phyloP scores from a whole-genome alignment of 73 alveolate genomes.

The Tetrahymena elliotti region DNA sequence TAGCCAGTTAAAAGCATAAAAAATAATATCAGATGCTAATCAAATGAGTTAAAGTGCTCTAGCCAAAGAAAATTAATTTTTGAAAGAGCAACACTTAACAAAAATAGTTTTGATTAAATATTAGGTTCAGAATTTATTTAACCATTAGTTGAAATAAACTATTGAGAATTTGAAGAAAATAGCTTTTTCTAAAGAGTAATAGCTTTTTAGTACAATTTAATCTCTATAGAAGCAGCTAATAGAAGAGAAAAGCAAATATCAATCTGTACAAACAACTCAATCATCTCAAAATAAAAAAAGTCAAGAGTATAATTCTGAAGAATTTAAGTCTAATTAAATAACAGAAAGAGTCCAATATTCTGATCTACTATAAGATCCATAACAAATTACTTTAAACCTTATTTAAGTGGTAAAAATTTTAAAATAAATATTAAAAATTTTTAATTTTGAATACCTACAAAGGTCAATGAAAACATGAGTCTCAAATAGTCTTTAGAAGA shows the following conservation, averaged over 20 bases:
- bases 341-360: background rate
- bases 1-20: background rate
- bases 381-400: background rate
- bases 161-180: background rate
- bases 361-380: background rate
- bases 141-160: background rate
- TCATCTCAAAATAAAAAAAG: background rate
- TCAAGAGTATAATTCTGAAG: background rate
- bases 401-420: background rate
- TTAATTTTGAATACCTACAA: no score
- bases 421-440: no score
- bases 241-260: background rate
- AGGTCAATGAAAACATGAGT: background rate
- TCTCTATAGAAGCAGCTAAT: background rate
- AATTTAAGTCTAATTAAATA: background rate
- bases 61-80: background rate
- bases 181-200: background rate
- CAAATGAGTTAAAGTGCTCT: background rate
- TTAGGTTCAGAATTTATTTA: background rate
- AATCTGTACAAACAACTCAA: background rate
- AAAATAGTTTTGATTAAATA: background rate
- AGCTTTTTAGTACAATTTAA: background rate
- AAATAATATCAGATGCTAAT: background rate
- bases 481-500: background rate
- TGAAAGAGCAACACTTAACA: background rate